Conservation (phyloP, 495 filamentous ascomycete species). For the Lindgomyces ingoldianus region DNA sequence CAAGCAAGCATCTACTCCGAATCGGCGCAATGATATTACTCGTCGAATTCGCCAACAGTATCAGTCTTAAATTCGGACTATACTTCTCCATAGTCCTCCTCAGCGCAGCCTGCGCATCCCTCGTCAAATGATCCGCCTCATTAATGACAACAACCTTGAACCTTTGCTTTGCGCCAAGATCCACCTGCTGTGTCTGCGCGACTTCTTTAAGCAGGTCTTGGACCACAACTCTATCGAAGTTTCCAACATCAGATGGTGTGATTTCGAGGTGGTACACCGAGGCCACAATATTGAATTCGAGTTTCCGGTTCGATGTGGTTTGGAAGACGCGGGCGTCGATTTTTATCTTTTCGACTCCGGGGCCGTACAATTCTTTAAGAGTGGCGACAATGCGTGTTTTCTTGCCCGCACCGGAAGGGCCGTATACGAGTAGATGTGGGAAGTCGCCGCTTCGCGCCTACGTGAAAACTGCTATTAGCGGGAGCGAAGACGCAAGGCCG, state of each 20-base stretch:
- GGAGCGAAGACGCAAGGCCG: neutral
- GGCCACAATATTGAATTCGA: slow-evolving; percentile 97
- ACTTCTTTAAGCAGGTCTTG: slow-evolving; percentile 97
- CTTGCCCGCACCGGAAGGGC: slow-evolving; percentile 93
- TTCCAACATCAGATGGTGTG: slow-evolving; percentile 95
- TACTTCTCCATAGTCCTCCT: slow-evolving; percentile 99
- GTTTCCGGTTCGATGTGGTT: slow-evolving; percentile 90
- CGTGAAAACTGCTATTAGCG: neutral
- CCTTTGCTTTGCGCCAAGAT: slow-evolving; percentile 78
- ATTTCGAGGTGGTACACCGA: slow-evolving; percentile 98
- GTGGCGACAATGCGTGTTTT: slow-evolving; percentile 96
- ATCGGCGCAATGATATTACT: slow-evolving; percentile 98
- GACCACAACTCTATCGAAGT: slow-evolving; percentile 90
- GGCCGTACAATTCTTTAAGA: slow-evolving; percentile 85
- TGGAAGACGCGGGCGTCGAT: slow-evolving; percentile 95
- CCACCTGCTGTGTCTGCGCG: slow-evolving; percentile 97
- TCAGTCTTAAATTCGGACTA: slow-evolving; percentile 86
- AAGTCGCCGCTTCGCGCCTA: slow-evolving; percentile 96
- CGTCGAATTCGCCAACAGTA: slow-evolving; percentile 89
- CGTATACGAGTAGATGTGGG: slow-evolving; percentile 94
- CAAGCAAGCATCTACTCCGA: slow-evolving; percentile 80
- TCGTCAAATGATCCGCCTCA: slow-evolving; percentile 91
- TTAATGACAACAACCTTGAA: slow-evolving; percentile 99
- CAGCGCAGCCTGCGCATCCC: slow-evolving; percentile 94
- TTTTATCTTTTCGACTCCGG: slow-evolving; percentile 95